phyloP scores from a whole-genome alignment of 805 yeast genomes.

The Kluyveromyces nonfermentans region DNA sequence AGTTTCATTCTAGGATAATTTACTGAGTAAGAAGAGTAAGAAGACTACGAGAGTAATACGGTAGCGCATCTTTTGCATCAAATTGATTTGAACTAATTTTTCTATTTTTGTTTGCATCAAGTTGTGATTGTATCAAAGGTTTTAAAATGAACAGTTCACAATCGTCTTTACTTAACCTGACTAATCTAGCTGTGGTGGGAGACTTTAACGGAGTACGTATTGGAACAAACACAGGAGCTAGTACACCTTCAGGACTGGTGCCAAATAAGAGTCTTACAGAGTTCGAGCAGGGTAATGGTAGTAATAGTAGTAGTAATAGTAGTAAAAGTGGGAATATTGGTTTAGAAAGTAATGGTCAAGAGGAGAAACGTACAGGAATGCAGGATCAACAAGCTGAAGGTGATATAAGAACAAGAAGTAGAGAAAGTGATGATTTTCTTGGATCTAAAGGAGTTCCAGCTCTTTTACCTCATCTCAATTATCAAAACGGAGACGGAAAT shows the following conservation, averaged over 20 bases:
- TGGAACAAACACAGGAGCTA: neutral
- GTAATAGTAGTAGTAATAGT: neutral
- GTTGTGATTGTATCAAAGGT: neutral
- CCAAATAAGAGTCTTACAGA: neutral
- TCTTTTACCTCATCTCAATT: neutral
- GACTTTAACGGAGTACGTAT: neutral
- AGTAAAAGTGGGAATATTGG: too few species aligned
- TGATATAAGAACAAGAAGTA: neutral
- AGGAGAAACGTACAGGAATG: neutral
- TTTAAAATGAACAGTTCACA: constrained; percentile 1
- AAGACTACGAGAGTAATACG: too few species aligned
- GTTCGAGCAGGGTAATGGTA: neutral
- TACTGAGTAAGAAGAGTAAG: too few species aligned
- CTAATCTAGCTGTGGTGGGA: neutral
- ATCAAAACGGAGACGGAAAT: neutral
- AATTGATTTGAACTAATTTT: too few species aligned
- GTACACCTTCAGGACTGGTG: neutral
- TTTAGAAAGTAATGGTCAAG: too few species aligned
- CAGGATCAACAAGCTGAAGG: neutral
- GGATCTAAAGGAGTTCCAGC: neutral
- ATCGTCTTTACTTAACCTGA: constrained; percentile 2
- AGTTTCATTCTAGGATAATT: too few species aligned
- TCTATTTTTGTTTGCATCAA: too few species aligned
- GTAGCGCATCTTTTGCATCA: too few species aligned
- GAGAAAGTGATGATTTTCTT: neutral